Conservation (phyloP, 345 rosid species). For the Arabidopsis thaliana region TAIR10.1 NC_003075.7:15480001-15480500, state of each 20-base stretch:
- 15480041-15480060: background rate
- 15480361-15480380: background rate
- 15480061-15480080: background rate
- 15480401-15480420: background rate
- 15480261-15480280: slow-evolving; percentile 1
- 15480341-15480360: slow-evolving; percentile 5
- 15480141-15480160: background rate
- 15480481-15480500: slow-evolving; percentile 1
- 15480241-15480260: background rate
- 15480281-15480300: background rate
- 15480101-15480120: background rate
- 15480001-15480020: background rate
- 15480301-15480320: background rate
- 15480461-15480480: background rate
- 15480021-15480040: slow-evolving; percentile 3
- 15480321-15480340: background rate
- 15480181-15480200: background rate
- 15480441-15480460: background rate
- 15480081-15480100: background rate
- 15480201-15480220: background rate
- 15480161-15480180: background rate
- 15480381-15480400: background rate
- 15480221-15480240: background rate
- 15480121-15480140: background rate
- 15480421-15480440: slow-evolving; percentile 18